Base-by-base conservation (phyloP, 2,329 filamentous ascomycete species). In the Drechslerella stenobrocha region DNA sequence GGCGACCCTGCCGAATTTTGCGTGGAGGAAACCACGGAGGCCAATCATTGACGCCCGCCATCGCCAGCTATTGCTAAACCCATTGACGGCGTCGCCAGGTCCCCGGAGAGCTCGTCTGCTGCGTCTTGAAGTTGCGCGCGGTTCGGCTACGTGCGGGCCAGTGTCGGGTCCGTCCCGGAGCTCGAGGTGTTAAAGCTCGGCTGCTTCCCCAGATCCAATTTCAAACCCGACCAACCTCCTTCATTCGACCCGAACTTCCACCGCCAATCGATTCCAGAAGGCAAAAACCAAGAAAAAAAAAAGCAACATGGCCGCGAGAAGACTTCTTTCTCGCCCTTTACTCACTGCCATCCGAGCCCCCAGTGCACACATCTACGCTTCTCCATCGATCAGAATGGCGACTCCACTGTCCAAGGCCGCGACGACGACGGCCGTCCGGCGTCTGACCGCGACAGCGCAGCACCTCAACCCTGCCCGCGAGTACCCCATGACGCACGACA, bases 401-500 rank as follows among this genome's bases (percentile, higher is more conserved):
- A 50, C 52, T 50, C 35, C 70, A 11, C 22, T 56, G 11, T 64
- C 58, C 15, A 32, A 64, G 37, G 52, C 66, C 40, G 53, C 48
- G 1, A 55, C 37, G 34, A 56, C 57, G 23, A 72, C 77, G 50
- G 80, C 81, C 63, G 76, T 78, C 52, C 78, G 82, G 73, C 79
- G 82, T 74, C 76, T 86, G 71, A 81, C 84, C 72, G 82, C 81
- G 71, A 84, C 83, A 28, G 79, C 80, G 8, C 79, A 79, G 72
- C 81, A 84, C 71, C 78, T 84, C 45, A 79, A 79, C 72, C 79
- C 82, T 24, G 78, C 80, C 64, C 28, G 11, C 46, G 81, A 78
- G 75, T 92, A 86, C 76, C 87, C 87, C 23, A 87, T 80, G 56
- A 84, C 81, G 20, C 89, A 93, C 79, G 85, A 87, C 55, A 84